Conservation (phyloP, 2,329 filamentous ascomycete species). For the Talaromyces albobiverticillius region DNA sequence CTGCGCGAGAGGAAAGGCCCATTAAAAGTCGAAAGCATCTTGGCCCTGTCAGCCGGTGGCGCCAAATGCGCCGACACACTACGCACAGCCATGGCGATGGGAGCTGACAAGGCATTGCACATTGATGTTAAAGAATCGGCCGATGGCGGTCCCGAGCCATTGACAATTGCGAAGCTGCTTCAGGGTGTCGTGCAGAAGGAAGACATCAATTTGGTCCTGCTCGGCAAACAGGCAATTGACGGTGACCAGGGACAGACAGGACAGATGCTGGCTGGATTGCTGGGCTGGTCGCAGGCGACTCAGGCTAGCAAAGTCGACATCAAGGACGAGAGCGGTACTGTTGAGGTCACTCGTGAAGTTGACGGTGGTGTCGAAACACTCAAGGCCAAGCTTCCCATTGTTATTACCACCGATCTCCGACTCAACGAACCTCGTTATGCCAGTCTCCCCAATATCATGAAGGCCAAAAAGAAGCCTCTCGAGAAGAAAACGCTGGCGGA, state of each 20-base stretch:
- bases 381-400: conserved; percentile 77
- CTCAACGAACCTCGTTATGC: conserved; percentile 95
- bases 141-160: conserved; percentile 69
- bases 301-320: conserved; percentile 85
- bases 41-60: conserved; percentile 83
- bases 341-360: conserved; percentile 85
- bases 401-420: conserved; percentile 91
- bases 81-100: conserved; percentile 98
- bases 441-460: conserved; percentile 98
- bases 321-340: conserved; percentile 61
- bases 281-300: conserved; percentile 93
- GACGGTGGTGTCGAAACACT: conserved; percentile 94
- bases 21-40: conserved; percentile 82
- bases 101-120: conserved; percentile 87
- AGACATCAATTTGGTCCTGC: conserved; percentile 83
- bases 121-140: conserved; percentile 74
- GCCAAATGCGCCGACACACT: conserved; percentile 84
- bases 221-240: conserved; percentile 98
- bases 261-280: conserved; percentile 90
- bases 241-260: conserved; percentile 94
- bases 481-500: conserved; percentile 88
- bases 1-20: conserved; percentile 84
- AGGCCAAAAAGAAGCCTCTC: conserved; percentile 99
- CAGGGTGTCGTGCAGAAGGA: conserved; percentile 76
- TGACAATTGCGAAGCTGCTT: conserved; percentile 89